Evolutionary conservation across 495 filamentous ascomycete genomes (phyloP), one percentile per base, ranked within the genome.

Genomic region (Rhizodiscina lignyota): DNA sequence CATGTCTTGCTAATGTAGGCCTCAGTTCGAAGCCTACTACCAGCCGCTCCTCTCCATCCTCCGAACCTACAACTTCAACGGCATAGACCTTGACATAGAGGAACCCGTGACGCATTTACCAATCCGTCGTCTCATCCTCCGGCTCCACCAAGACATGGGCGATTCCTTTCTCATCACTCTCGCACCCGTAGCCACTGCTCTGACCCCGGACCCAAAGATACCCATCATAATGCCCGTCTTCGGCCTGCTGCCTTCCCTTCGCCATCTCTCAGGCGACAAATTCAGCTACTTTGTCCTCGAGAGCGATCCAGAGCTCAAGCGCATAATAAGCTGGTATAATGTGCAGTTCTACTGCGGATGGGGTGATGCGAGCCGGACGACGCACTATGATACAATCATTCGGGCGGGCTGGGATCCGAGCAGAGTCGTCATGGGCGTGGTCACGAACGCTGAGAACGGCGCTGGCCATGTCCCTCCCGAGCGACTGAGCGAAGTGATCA

Each of bases 301-400:
- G 23, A 31, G 27, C n/a, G 39, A 45, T 8, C 24, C 24, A 6
- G 33, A 20, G 33, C 18, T 24, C 18, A 13, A 6, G 24, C 24
- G 8, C 24, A 11, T 32, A 6, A 23, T 35, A 10, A 11, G 17
- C 1, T 64, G 59, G 59, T 64, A 58, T 46, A 62, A 62, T 37
- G 51, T 47, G 26, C 55, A 61, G 40, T 61, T 60, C 44, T 64
- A 64, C 48, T 57, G 58, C 28, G 52, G 53, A 19, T 64, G 60
- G 51, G 56, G 56, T 6, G 50, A 56, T 30, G 49, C 50, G 5
- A 30, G 38, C 11, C 48, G 35, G 2, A 53, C 48, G 15, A 42
- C 40, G 21, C 48, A 46, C 40, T 62, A 58, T 44, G 38, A 40
- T 15, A 56, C 60, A 36, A 38, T 61, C 4, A 43, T 46, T 1